A percentile compares a stretch with the other conserved stretches of the same genome.
Conservation (phyloP, 139 green algal genomes). For the Chlorokybus atmophyticus region DNA sequence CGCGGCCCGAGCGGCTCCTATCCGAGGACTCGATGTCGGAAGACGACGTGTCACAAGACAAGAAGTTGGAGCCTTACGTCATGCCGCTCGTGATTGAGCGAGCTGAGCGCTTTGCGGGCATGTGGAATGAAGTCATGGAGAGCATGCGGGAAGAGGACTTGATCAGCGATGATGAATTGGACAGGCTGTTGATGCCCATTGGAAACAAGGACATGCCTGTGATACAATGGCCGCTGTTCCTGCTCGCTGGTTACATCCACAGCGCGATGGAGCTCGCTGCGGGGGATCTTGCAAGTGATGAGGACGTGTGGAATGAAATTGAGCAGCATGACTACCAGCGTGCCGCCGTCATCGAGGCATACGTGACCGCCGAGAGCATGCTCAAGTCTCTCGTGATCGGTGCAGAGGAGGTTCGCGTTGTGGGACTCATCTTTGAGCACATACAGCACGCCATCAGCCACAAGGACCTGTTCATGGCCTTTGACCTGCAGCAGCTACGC, state of each 20-base stretch:
- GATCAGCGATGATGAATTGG: slow-evolving; percentile 15
- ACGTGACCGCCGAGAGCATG: not conserved
- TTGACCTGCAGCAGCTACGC: slow-evolving; percentile 6
- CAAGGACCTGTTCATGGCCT: not conserved
- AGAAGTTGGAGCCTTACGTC: too few relatives aligned
- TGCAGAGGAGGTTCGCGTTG: slow-evolving; percentile 1
- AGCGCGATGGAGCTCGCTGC: slow-evolving; percentile 3
- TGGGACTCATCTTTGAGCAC: slow-evolving; percentile 1
- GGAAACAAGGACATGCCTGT: not conserved
- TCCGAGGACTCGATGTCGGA: too few relatives aligned
- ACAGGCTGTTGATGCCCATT: slow-evolving; percentile 6
- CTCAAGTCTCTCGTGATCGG: slow-evolving; percentile 3
- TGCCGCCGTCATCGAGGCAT: slow-evolving; percentile 12
- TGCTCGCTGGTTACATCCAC: too few relatives aligned
- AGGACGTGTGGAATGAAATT: not conserved
- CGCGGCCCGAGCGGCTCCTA: too few relatives aligned
- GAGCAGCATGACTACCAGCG: slow-evolving; percentile 6
- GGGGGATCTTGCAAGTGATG: not conserved
- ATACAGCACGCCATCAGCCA: not conserved
- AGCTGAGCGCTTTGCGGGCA: slow-evolving; percentile 6
- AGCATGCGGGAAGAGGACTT: slow-evolving; percentile 22
- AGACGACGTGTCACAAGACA: too few relatives aligned
- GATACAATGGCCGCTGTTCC: slow-evolving; percentile 13
- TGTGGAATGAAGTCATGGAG: slow-evolving; percentile 24
- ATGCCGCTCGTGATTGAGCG: too few relatives aligned